These are phyloP conservation scores for Strobilomyces dryophilus DNA, from an alignment of 768 basidiomycete species.

Conservation along the genomic window DNA sequence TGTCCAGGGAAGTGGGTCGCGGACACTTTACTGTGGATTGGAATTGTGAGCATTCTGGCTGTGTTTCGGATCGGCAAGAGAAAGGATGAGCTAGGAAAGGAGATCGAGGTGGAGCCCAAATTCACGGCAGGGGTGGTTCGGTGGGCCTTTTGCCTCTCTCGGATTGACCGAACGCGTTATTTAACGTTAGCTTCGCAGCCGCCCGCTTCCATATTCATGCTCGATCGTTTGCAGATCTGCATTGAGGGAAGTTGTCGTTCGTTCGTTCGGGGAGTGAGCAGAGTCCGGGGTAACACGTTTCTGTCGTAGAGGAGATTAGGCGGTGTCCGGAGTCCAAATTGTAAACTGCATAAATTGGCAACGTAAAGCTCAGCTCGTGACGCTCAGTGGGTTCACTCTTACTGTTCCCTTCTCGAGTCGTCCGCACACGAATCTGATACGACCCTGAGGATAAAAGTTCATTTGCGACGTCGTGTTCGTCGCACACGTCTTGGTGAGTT, in stretches of 20 bases:
- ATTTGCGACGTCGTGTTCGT: conserved; percentile 10
- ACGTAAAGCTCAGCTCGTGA: conserved; percentile 16
- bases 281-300: neutral
- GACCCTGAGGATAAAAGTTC: conserved; percentile 14
- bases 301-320: conserved; percentile 6
- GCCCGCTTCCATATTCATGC: conserved; percentile 29
- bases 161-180: conserved; percentile 1
- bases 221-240: conserved; percentile 28
- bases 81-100: conserved; percentile 23
- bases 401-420: neutral
- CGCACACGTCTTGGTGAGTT: conserved; percentile 12
- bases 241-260: conserved; percentile 18
- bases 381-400: neutral
- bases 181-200: conserved; percentile 23
- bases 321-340: conserved; percentile 18
- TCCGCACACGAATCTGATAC: conserved; percentile 12
- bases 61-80: conserved; percentile 19
- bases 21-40: conserved; percentile 30
- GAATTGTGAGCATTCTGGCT: conserved; percentile 27
- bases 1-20: conserved; percentile 32
- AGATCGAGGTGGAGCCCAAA: conserved; percentile 23
- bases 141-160: conserved; percentile 17
- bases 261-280: conserved; percentile 14
- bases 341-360: conserved; percentile 14
- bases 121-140: conserved; percentile 32